A percentile compares a stretch with the other conserved stretches of the same genome.
Evolutionary conservation across 805 yeast genomes (phyloP).

Genomic region (Monosporozyma aerobia): DNA sequence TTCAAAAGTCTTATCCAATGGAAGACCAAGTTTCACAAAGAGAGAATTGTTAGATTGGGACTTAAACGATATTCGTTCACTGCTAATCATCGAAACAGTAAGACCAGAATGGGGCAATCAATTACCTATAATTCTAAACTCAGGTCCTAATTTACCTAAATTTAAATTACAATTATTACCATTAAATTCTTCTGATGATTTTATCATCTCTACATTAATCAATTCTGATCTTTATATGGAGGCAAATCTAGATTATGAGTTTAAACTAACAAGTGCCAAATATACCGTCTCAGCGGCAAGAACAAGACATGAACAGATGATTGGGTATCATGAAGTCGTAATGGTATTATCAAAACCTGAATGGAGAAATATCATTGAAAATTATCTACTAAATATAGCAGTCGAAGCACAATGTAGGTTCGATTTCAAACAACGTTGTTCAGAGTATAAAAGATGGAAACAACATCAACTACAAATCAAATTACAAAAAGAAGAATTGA

Average conservation of each 20-base stretch:
- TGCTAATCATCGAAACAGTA: slow-evolving; percentile 43
- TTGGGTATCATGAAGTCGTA: slow-evolving; percentile 17
- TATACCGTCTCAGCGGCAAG: slow-evolving; percentile 54
- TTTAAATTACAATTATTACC: slow-evolving; percentile 41
- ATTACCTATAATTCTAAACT: slow-evolving; percentile 36
- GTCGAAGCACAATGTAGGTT: slow-evolving; percentile 63
- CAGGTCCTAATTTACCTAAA: slow-evolving; percentile 21
- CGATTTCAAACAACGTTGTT: slow-evolving; percentile 49
- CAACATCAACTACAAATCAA: slow-evolving; percentile 15
- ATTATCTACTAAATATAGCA: slow-evolving; percentile 52
- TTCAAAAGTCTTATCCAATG: slow-evolving; percentile 36
- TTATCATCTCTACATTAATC: slow-evolving; percentile 41
- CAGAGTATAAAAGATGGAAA: slow-evolving; percentile 38
- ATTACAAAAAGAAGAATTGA: slow-evolving; percentile 30
- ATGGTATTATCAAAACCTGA: slow-evolving; percentile 43
- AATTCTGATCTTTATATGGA: slow-evolving; percentile 58
- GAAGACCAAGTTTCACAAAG: slow-evolving; percentile 55
- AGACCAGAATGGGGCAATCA: slow-evolving; percentile 48
- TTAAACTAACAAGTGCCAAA: slow-evolving; percentile 50
- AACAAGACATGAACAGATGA: slow-evolving; percentile 35
- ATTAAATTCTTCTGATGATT: slow-evolving; percentile 39
- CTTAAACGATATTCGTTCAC: slow-evolving; percentile 56
- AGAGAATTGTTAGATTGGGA: slow-evolving; percentile 63
- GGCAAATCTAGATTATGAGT: slow-evolving; percentile 44
- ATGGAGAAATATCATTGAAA: slow-evolving; percentile 69